phyloP scores from a whole-genome alignment of 352 stramenopile species.

The Halophytophthora polymorphica region DNA sequence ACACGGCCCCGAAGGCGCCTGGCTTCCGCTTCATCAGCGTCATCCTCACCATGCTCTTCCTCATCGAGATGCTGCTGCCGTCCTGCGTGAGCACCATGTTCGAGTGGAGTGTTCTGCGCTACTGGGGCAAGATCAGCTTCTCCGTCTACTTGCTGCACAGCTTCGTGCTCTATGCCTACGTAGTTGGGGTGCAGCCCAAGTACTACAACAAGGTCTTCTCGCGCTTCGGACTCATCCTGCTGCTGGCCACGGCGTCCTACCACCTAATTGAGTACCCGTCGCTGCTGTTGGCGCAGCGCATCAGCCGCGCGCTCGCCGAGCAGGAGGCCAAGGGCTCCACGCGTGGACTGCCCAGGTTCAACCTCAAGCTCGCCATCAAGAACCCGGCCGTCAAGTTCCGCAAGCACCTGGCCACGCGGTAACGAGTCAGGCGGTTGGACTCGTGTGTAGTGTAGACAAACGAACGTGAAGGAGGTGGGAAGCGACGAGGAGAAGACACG shows the following conservation, averaged over 20 bases:
- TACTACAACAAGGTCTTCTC: slow-evolving; percentile 5
- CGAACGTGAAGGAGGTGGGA: too few species aligned
- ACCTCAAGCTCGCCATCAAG: too few species aligned
- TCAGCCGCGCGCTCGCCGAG: slow-evolving; percentile 3
- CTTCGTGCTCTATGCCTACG: slow-evolving; percentile 15
- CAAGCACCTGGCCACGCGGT: too few species aligned
- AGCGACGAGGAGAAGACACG: too few species aligned
- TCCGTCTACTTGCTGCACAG: slow-evolving; percentile 32
- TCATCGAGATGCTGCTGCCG: slow-evolving; percentile 25
- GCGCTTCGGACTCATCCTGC: slow-evolving; percentile 13
- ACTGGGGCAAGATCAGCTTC: slow-evolving; percentile 31
- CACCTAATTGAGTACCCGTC: slow-evolving; percentile 29
- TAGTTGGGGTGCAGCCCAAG: background rate
- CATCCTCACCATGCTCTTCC: slow-evolving; percentile 18
- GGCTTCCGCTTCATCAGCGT: slow-evolving; percentile 14
- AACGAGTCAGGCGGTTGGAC: too few species aligned
- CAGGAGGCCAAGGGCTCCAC: too few species aligned
- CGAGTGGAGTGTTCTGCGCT: slow-evolving; percentile 25
- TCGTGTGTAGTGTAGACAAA: too few species aligned
- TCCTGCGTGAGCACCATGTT: slow-evolving; percentile 14
- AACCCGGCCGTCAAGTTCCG: too few species aligned
- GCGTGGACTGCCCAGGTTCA: too few species aligned
- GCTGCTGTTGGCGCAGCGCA: slow-evolving; percentile 15
- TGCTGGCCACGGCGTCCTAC: slow-evolving; percentile 24
- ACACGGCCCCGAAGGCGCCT: slow-evolving; percentile 5